These are phyloP conservation scores for Tylopilus microsporus DNA, from an alignment of 1,284 basidiomycete genomes.

Conservation along the genomic window DNA sequence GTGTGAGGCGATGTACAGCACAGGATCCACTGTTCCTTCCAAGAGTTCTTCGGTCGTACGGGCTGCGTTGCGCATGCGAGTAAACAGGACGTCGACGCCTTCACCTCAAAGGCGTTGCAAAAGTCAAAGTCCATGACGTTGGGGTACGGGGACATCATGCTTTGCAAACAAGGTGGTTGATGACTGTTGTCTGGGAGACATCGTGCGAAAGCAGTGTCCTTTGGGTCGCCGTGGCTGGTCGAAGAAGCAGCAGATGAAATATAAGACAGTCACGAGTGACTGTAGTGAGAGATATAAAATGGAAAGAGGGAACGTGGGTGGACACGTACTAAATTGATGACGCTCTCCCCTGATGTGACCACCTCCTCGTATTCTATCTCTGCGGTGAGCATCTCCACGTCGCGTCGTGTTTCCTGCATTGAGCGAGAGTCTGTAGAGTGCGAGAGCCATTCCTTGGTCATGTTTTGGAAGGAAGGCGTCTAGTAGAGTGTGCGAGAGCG, in stretches of 20 bases:
- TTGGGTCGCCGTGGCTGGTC: constrained; percentile 14
- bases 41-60: constrained; percentile 86
- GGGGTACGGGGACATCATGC: constrained; percentile 49
- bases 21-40: constrained; percentile 79
- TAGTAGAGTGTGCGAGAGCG: too few relatives aligned
- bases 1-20: too few relatives aligned
- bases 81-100: constrained; percentile 87
- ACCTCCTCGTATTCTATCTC: too few relatives aligned
- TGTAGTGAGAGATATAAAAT: too few relatives aligned
- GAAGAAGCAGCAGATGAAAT: constrained; percentile 17
- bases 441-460: too few relatives aligned
- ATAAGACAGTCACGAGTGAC: constrained; percentile 10
- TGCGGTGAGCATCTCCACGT: too few relatives aligned
- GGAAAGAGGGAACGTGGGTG: too few relatives aligned
- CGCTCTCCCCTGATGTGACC: too few relatives aligned
- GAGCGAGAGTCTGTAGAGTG: too few relatives aligned
- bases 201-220: constrained; percentile 26
- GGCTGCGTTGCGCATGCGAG: constrained; percentile 79
- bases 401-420: too few relatives aligned
- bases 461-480: too few relatives aligned
- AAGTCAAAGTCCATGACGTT: constrained; percentile 58
- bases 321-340: too few relatives aligned
- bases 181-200: constrained; percentile 64
- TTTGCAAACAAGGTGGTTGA: constrained; percentile 70
- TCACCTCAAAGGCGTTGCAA: constrained; percentile 97